These are phyloP conservation scores for Lagenaria siceraria DNA, from an alignment of 306 rosid genomes.

Conservation along the genomic window DNA sequence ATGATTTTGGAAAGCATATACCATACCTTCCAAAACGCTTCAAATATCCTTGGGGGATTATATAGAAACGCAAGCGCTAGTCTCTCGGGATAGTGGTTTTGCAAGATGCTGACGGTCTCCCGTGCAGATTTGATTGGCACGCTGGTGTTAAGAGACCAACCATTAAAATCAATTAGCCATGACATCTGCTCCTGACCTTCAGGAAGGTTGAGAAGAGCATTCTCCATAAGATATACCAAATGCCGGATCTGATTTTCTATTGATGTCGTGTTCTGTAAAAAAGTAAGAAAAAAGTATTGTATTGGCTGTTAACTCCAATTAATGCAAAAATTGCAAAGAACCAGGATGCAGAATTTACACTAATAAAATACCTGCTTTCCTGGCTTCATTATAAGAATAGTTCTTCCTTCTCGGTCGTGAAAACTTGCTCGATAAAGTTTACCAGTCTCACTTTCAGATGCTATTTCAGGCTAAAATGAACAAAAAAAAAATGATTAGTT, in stretches of 20 bases:
- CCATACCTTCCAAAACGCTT: constrained; percentile 39
- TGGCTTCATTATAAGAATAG: constrained; percentile 34
- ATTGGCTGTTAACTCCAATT: neutral
- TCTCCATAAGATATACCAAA: constrained; percentile 71
- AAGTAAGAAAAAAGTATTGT: neutral
- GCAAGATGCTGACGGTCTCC: constrained; percentile 32
- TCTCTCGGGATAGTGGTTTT: constrained; percentile 41
- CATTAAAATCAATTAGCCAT: constrained; percentile 38
- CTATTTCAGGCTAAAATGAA: constrained; percentile 26
- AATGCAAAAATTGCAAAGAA: neutral
- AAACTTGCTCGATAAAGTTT: constrained; percentile 67
- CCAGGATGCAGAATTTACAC: neutral
- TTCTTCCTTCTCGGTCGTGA: constrained; percentile 55
- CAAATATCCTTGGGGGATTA: constrained; percentile 35
- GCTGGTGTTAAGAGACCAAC: constrained; percentile 30
- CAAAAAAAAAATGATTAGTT: neutral
- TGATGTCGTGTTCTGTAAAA: constrained; percentile 48
- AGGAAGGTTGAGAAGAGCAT: constrained; percentile 43
- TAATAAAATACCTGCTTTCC: constrained; percentile 28
- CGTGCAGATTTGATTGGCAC: constrained; percentile 34
- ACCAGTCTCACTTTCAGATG: constrained; percentile 45
- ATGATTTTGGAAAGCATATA: neutral
- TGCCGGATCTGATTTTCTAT: constrained; percentile 64
- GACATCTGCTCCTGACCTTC: constrained; percentile 76
- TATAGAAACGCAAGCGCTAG: constrained; percentile 34